Percentiles rank a stretch among this genome's conserved stretches.
Conservation (phyloP, 352 stramenopile genomes). For the Globisporangium yorkense region DNA sequence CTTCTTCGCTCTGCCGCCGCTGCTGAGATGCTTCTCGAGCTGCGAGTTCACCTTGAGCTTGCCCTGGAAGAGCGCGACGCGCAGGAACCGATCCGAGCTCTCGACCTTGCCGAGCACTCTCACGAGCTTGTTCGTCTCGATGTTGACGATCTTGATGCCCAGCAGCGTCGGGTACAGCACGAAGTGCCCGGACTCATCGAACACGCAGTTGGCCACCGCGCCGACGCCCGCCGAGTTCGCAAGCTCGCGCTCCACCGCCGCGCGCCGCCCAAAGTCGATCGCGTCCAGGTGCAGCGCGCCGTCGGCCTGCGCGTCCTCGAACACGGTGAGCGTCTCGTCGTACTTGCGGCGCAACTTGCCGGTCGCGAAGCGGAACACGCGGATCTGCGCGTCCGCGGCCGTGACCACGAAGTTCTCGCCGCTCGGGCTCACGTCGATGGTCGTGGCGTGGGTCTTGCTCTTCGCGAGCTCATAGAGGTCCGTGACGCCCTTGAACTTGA, state of each 20-base stretch:
- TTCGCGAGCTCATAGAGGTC: constrained; percentile 96
- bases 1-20: constrained; percentile 45
- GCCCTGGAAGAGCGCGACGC: constrained; percentile 91
- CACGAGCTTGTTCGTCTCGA: constrained; percentile 92
- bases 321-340: constrained; percentile 85
- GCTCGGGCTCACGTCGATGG: constrained; percentile 60
- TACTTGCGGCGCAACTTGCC: constrained; percentile 88
- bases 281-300: constrained; percentile 73
- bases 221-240: constrained; percentile 23
- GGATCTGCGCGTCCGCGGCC: constrained; percentile 84
- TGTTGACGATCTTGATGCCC: constrained; percentile 96
- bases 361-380: constrained; percentile 85
- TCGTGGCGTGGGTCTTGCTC: constrained; percentile 77
- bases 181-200: constrained; percentile 96
- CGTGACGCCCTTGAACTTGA: constrained; percentile 95
- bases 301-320: constrained; percentile 83
- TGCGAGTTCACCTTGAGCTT: constrained; percentile 96
- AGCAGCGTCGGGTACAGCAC: constrained; percentile 94
- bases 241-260: constrained; percentile 83
- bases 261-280: constrained; percentile 85
- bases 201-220: constrained; percentile 79
- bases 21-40: constrained; percentile 83
- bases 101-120: constrained; percentile 94
- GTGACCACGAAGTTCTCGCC: constrained; percentile 85
- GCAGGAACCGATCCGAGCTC: constrained; percentile 93